Evolutionary conservation across 345 rosid species (phyloP).

Genomic region (Moricandia arvensis): DNA sequence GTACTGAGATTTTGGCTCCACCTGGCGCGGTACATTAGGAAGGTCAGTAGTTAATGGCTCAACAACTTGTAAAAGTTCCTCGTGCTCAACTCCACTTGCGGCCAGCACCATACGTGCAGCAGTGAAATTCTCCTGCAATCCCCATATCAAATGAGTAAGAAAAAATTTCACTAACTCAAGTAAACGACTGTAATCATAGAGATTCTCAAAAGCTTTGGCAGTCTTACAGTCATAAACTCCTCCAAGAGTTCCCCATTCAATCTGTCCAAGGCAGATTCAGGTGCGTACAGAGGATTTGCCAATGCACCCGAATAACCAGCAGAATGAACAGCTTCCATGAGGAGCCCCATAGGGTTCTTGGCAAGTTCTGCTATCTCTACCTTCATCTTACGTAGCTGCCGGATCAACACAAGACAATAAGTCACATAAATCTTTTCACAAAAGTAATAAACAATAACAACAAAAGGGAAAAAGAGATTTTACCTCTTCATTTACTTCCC

Average conservation of each 20-base stretch:
- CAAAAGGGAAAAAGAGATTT: background rate
- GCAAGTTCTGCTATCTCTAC: constrained; percentile 51
- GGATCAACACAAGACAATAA: background rate
- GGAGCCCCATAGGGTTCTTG: constrained; percentile 68
- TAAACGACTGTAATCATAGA: constrained; percentile 1
- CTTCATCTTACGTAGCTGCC: constrained; percentile 61
- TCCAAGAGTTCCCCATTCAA: constrained; percentile 57
- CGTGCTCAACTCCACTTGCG: constrained; percentile 66
- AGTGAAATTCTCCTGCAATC: constrained; percentile 61
- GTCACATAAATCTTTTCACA: too few species aligned
- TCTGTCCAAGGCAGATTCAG: constrained; percentile 50
- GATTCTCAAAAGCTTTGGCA: background rate
- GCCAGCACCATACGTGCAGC: constrained; percentile 75
- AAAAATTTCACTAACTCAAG: constrained; percentile 12
- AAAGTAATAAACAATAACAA: too few species aligned
- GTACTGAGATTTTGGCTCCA: constrained; percentile 55
- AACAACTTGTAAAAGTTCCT: constrained; percentile 57
- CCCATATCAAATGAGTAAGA: constrained; percentile 13
- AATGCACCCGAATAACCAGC: constrained; percentile 61
- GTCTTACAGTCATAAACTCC: constrained; percentile 63
- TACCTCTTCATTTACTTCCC: constrained; percentile 83
- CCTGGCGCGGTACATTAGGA: constrained; percentile 37
- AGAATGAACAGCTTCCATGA: constrained; percentile 75
- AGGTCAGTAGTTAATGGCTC: constrained; percentile 73
- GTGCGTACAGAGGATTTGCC: constrained; percentile 69